These are phyloP conservation scores for Protea cynaroides DNA, from an alignment of 164 flowering plant species.

Conservation along the genomic window DNA sequence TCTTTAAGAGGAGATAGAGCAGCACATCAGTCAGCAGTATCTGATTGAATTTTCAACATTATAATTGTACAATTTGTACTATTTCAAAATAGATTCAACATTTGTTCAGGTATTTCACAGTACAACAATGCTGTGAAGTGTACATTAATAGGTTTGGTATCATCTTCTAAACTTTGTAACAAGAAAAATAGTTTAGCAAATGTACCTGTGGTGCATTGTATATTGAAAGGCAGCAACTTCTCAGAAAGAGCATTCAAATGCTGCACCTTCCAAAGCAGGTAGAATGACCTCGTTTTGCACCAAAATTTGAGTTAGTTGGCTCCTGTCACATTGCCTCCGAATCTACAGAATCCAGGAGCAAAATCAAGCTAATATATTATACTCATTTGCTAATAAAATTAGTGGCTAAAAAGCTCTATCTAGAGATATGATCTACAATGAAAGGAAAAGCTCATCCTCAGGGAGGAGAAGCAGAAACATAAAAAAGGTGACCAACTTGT, in stretches of 20 bases:
- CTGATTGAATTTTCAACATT: too few species aligned
- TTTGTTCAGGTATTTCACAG: background rate
- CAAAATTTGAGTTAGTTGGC: background rate
- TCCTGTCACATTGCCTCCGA: slow-evolving; percentile 24
- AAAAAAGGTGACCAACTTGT: too few species aligned
- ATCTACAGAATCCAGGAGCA: slow-evolving; percentile 23
- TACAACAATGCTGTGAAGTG: background rate
- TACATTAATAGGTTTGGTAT: slow-evolving; percentile 2
- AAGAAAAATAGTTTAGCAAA: slow-evolving; percentile 11
- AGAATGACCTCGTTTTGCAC: slow-evolving; percentile 7
- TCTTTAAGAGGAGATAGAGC: too few species aligned
- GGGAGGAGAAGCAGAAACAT: too few species aligned
- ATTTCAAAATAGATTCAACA: too few species aligned
- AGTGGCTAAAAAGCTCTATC: background rate
- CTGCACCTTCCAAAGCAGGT: slow-evolving; percentile 21
- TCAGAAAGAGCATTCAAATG: slow-evolving; percentile 14
- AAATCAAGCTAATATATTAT: background rate
- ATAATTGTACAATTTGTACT: too few species aligned
- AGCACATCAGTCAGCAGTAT: too few species aligned
- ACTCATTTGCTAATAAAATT: background rate
- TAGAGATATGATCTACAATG: too few species aligned
- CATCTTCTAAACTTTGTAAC: slow-evolving; percentile 11
- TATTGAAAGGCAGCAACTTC: slow-evolving; percentile 8
- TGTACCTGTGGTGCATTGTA: slow-evolving; percentile 1
- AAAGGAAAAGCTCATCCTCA: too few species aligned